Percentiles rank a stretch among this genome's conserved stretches.
These are phyloP conservation scores for Xenosphaeropsis pyriputrescens DNA, from an alignment of 2,329 filamentous ascomycete genomes.

Conservation along the genomic window DNA sequence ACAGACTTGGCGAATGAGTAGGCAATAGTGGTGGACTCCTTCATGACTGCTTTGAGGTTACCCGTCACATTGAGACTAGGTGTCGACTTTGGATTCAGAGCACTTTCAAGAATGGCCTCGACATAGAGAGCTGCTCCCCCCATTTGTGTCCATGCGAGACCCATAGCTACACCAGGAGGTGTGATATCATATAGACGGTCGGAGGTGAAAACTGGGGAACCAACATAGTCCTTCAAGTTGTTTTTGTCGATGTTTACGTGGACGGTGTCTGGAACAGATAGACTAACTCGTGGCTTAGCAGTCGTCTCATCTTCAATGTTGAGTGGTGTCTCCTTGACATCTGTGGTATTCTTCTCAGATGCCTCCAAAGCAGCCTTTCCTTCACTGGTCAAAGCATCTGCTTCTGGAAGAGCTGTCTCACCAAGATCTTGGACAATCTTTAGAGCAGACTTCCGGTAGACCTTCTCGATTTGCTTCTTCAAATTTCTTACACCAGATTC, in stretches of 20 bases:
- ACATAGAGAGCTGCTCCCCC: constrained; percentile 94
- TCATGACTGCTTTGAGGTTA: constrained; percentile 94
- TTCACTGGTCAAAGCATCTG: constrained; percentile 70
- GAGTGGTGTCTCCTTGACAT: constrained; percentile 45
- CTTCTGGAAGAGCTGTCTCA: constrained; percentile 68
- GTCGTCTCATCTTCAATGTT: constrained; percentile 40
- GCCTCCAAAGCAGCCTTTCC: constrained; percentile 66
- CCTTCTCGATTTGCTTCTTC: constrained; percentile 99
- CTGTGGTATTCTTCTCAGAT: constrained; percentile 47
- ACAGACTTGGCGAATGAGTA: constrained; percentile 92
- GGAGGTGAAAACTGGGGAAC: constrained; percentile 87
- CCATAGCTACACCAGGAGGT: constrained; percentile 92
- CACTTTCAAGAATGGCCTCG: constrained; percentile 84
- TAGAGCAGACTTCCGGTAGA: constrained; percentile 90
- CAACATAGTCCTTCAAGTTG: constrained; percentile 92
- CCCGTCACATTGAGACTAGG: constrained; percentile 83
- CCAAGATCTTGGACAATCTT: constrained; percentile 95
- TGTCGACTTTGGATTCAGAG: constrained; percentile 57
- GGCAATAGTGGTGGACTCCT: constrained; percentile 87
- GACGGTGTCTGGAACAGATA: constrained; percentile 76
- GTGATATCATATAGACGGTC: constrained; percentile 91
- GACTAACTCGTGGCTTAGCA: constrained; percentile 54
- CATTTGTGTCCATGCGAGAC: constrained; percentile 94
- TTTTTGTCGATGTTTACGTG: constrained; percentile 78
- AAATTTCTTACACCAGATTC: constrained; percentile 94